phyloP scores from a whole-genome alignment of 2,329 filamentous ascomycete species.

The Colletotrichum sp. region DNA sequence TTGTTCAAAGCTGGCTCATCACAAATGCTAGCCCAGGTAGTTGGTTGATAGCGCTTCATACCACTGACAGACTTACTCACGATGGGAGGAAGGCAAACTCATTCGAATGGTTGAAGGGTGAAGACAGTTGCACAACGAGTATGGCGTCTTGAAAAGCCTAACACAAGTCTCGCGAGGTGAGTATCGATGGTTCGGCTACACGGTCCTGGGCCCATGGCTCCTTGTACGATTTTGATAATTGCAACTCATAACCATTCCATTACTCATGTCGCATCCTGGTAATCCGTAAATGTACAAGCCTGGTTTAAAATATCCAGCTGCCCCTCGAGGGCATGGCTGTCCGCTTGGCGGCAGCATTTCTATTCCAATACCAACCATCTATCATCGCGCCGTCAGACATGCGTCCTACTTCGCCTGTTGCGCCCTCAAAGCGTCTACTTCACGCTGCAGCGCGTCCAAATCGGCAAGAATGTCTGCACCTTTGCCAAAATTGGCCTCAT shows the following conservation, averaged over 20 bases:
- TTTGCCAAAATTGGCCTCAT: conserved; percentile 33
- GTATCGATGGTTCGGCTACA: neutral
- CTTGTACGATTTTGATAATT: neutral
- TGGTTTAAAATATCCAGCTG: conserved; percentile 1
- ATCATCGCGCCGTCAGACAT: neutral
- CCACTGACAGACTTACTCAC: neutral
- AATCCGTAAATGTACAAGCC: conserved; percentile 16
- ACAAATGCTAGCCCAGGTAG: neutral
- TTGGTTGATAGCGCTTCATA: neutral
- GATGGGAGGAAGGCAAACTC: neutral
- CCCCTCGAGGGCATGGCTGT: neutral
- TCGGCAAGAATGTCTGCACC: conserved; percentile 72
- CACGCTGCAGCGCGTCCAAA: conserved; percentile 72
- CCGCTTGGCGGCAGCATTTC: neutral
- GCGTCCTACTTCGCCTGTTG: conserved; percentile 32
- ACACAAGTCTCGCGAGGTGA: neutral
- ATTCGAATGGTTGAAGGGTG: neutral
- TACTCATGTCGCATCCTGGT: conserved; percentile 17
- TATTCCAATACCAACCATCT: conserved; percentile 10
- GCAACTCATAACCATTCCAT: conserved; percentile 19
- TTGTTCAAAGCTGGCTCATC: neutral
- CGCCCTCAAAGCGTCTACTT: conserved; percentile 72
- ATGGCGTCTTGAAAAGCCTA: neutral
- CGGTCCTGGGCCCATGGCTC: neutral
- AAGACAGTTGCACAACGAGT: neutral